Evolutionary conservation across 2,329 filamentous ascomycete species (phyloP), one percentile per base, ranked within the genome.

Genomic region (Trichoderma atroviride): DNA sequence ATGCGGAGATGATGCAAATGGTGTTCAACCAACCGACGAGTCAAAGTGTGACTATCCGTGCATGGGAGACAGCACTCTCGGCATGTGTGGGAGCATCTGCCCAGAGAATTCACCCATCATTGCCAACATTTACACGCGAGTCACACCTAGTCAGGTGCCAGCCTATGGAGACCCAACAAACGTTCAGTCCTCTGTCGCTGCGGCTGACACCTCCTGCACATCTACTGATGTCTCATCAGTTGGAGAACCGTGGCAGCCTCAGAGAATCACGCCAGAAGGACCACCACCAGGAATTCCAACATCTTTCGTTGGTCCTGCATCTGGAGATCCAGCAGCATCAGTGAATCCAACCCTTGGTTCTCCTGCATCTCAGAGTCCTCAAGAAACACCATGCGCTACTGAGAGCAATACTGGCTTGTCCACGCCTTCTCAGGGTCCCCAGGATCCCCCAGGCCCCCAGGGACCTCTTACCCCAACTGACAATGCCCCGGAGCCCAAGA

Each of bases 61-160:
- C 69, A 72, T 74, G 67, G 72, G 74, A 31, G 74, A 77, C 52
- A 71, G 74, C 9, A 63, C 70, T n/a, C 70, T 75, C 19, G 78
- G 78, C 14, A 77, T 75, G 71, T 81, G 79, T 35, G 79, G 79
- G n/a, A 76, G 77, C 43, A 71, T 74, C 11, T 79, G 76, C 62
- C 75, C 74, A 13, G 61, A 74, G 4, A 73, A 76, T 11, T 71
- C 71, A 5, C 72, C 74, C 9, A 72, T 62, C 6, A 75, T 77
- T 64, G 79, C 77, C 43, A 81, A 78, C 57, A 71, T 81, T 31
- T 81, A 80, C 64, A 72, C 72, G 16, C 72, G 73, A 43, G 71
- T 71, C 22, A 65, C 73, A 10, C 55, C 68, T 13, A 70, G 67
- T 14, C 58, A 59, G 24, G 66, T 66, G 1, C 70, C 72, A 33